Conservation (phyloP, 768 basidiomycete species). For the Gymnopilus dilepis region DNA sequence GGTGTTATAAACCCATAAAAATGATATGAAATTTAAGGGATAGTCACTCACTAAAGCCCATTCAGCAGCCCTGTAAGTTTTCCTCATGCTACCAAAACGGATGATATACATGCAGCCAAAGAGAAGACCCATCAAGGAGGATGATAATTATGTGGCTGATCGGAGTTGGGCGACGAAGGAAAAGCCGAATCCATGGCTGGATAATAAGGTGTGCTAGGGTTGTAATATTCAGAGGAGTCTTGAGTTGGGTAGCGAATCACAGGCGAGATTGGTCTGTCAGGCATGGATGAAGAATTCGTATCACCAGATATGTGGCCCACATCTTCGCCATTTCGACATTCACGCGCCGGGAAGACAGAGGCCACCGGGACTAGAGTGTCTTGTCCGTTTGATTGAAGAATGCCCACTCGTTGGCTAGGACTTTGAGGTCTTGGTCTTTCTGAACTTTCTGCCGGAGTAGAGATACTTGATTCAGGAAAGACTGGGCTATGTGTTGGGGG, state of each 20-base stretch:
- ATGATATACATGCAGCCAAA: slow-evolving; percentile 68
- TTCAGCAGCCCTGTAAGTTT: slow-evolving; percentile 59
- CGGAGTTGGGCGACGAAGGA: too few relatives aligned
- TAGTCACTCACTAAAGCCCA: slow-evolving; percentile 48
- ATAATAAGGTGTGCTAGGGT: background rate
- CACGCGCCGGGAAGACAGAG: too few relatives aligned
- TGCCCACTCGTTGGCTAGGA: too few relatives aligned
- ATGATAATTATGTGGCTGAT: background rate
- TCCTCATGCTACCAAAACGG: slow-evolving; percentile 66
- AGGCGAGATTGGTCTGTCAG: too few relatives aligned
- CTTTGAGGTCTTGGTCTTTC: too few relatives aligned
- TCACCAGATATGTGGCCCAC: too few relatives aligned
- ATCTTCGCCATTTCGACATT: too few relatives aligned
- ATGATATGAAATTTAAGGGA: background rate
- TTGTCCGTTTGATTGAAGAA: too few relatives aligned
- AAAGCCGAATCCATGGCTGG: too few relatives aligned
- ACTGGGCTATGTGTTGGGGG: background rate
- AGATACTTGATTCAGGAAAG: background rate
- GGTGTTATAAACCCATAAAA: background rate
- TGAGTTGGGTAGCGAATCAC: background rate
- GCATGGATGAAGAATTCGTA: too few relatives aligned
- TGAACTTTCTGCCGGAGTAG: background rate
- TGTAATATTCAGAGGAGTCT: background rate
- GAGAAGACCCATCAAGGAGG: slow-evolving; percentile 62
- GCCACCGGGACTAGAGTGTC: too few relatives aligned